Evolutionary conservation across 352 stramenopile species (phyloP), one percentile per base, ranked within the genome.

Genomic region (Phytophthora idaei): DNA sequence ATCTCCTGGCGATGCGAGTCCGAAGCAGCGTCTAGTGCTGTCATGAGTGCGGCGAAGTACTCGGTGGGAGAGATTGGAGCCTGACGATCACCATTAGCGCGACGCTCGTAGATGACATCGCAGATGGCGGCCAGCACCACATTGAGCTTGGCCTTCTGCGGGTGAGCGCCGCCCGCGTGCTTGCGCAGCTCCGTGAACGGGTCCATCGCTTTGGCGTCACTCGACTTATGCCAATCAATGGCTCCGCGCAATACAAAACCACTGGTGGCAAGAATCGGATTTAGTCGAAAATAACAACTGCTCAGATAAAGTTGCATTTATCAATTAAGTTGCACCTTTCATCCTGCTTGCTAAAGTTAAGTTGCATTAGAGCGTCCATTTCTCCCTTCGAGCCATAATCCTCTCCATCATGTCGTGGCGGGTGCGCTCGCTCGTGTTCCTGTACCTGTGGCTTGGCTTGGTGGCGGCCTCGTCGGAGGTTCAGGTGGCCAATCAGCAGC

Each of bases 11-110:
- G 80, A 61, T 95, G 88, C 46, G 86, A 87, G 49, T 80, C 75
- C 27, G 78, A 77, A 5, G 81, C 83, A 1, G 85, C 83, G 67
- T 95, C 88, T 55, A 95, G 76, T 51, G 84, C 88, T 15, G 88
- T 95, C 88, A 95, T 94, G 56, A 95, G 77, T 58, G 88, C 85
- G 11, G 88, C 88, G 58, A 95, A 95, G 64, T 95, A 95, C 77
- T 95, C 88, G 32, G 85, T 93, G 64, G 77, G 80, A n/a, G 86
- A 90, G 53, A 90, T 85, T 12, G 83, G 66, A 2, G 44, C 53
- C 51, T 49, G 36, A 45, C 69, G 49, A 32, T 71, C 69, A 17
- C 29, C 56, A 37, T 25, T 69, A 39, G 57, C 45, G 61, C 88
- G 84, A 17, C 85, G 86, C 61, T 95, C 88, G 57, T 86, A 78